Conservation (phyloP, 441 rosid species). For the Pelargonium myrrhifolium region DNA sequence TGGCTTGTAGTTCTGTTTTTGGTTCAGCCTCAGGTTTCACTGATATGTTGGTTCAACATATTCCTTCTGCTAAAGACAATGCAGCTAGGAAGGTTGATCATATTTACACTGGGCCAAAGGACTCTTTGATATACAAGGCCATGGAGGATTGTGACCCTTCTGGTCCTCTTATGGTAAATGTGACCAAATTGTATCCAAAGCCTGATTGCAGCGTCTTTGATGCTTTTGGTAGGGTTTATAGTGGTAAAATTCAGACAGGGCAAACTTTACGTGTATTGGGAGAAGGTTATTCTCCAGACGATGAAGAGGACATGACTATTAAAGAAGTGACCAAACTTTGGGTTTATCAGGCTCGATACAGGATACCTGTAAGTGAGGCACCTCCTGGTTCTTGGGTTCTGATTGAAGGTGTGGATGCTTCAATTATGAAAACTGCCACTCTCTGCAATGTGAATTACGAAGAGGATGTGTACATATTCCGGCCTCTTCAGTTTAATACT, state of each 20-base stretch:
- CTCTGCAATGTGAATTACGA: conserved; percentile 61
- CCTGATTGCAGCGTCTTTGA: conserved; percentile 94
- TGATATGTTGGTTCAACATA: conserved; percentile 87
- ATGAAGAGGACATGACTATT: conserved; percentile 94
- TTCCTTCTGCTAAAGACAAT: conserved; percentile 89
- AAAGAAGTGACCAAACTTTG: conserved; percentile 93
- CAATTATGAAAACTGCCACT: conserved; percentile 95
- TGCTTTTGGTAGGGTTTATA: conserved; percentile 89
- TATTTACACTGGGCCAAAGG: conserved; percentile 68
- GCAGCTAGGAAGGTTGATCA: conserved; percentile 80
- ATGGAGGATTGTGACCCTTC: conserved; percentile 81
- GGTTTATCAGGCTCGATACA: conserved; percentile 91
- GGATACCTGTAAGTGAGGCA: conserved; percentile 85
- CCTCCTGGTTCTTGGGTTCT: conserved; percentile 98
- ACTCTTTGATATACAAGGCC: conserved; percentile 58
- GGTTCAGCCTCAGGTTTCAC: conserved; percentile 94
- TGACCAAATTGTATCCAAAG: conserved; percentile 91
- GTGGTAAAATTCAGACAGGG: conserved; percentile 88
- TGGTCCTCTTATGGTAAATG: conserved; percentile 93
- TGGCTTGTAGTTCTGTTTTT: conserved; percentile 85
- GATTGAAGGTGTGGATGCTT: conserved; percentile 95
- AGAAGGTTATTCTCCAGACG: conserved; percentile 94
- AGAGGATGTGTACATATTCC: conserved; percentile 81
- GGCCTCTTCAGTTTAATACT: conserved; percentile 88
- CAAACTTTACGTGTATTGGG: conserved; percentile 83